Percentiles rank a stretch among this genome's conserved stretches.
phyloP scores from a whole-genome alignment of 345 rosid species.

The Punica granatum region DNA sequence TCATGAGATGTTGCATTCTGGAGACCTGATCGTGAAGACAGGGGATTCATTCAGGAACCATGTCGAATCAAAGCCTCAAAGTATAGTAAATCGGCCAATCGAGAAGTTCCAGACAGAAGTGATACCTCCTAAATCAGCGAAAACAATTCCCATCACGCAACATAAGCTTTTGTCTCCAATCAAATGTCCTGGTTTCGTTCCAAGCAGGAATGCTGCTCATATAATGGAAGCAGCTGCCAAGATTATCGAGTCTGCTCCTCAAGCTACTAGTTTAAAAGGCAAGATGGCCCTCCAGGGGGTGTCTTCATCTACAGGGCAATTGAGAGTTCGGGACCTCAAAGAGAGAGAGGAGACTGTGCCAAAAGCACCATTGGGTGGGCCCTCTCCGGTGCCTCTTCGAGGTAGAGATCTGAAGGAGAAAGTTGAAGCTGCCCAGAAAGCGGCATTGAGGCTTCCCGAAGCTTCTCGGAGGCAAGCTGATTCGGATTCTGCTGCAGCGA shows the following conservation, averaged over 20 bases:
- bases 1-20: slow-evolving; percentile 39
- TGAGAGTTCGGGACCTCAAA: slow-evolving; percentile 54
- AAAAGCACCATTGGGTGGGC: slow-evolving; percentile 28
- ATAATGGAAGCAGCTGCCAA: slow-evolving; percentile 97
- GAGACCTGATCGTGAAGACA: slow-evolving; percentile 35
- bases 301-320: slow-evolving; percentile 52
- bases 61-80: slow-evolving; percentile 32
- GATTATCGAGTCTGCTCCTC: slow-evolving; percentile 53
- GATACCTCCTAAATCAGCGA: slow-evolving; percentile 90
- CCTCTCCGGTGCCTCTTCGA: slow-evolving; percentile 29
- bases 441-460: slow-evolving; percentile 33
- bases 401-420: slow-evolving; percentile 41
- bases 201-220: slow-evolving; percentile 72
- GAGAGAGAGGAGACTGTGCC: slow-evolving; percentile 63
- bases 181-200: slow-evolving; percentile 78
- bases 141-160: slow-evolving; percentile 84
- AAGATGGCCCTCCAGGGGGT: slow-evolving; percentile 29
- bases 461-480: slow-evolving; percentile 38
- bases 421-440: slow-evolving; percentile 36
- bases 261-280: slow-evolving; percentile 32
- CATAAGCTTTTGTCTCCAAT: slow-evolving; percentile 92
- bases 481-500: slow-evolving; percentile 48
- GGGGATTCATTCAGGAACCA: slow-evolving; percentile 30
- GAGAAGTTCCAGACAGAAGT: slow-evolving; percentile 92
- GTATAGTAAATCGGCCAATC: slow-evolving; percentile 50